Evolutionary conservation across 192 early-diverging fungal species (phyloP).

Genomic region (Dimargaris xerosporica): DNA sequence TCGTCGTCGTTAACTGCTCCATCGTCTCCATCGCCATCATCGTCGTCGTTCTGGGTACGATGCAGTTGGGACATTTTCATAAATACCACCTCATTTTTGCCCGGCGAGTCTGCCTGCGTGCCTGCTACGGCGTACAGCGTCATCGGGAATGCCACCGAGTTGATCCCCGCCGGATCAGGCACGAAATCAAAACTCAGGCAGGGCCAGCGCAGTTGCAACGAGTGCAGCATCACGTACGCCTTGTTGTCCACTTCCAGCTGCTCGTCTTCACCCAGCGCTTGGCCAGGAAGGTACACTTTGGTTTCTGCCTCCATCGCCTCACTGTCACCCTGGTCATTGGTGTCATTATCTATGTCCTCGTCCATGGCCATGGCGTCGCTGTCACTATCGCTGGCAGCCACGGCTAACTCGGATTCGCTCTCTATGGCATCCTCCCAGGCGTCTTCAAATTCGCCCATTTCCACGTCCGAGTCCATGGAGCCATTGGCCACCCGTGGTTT

Average conservation of each 20-base stretch:
- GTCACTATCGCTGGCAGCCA: slow-evolving; percentile 26
- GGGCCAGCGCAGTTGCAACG: slow-evolving; percentile 84
- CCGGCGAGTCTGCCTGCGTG: slow-evolving; percentile 68
- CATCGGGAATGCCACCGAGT: slow-evolving; percentile 72
- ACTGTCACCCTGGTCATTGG: slow-evolving; percentile 36
- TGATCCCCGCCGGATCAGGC: slow-evolving; percentile 64
- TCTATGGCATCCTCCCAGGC: slow-evolving; percentile 77
- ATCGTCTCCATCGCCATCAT: slow-evolving; percentile 30
- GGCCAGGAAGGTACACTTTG: slow-evolving; percentile 80
- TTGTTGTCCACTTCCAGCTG: slow-evolving; percentile 86
- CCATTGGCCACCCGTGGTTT: too few species aligned
- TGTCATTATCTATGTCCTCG: slow-evolving; percentile 22
- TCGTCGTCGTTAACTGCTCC: slow-evolving; percentile 61
- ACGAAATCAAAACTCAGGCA: slow-evolving; percentile 95
- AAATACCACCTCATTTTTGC: slow-evolving; percentile 80
- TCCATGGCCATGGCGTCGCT: slow-evolving; percentile 31
- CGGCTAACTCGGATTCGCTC: slow-evolving; percentile 53
- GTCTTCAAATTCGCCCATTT: slow-evolving; percentile 88
- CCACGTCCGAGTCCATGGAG: slow-evolving; percentile 27
- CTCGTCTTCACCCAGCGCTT: slow-evolving; percentile 69
- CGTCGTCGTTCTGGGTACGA: slow-evolving; percentile 82
- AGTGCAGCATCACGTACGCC: slow-evolving; percentile 95
- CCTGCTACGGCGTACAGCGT: slow-evolving; percentile 89
- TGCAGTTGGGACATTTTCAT: slow-evolving; percentile 94
- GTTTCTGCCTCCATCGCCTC: slow-evolving; percentile 40